Conservation (phyloP, 139 green algal species). For the Chlorella ohadii region DNA sequence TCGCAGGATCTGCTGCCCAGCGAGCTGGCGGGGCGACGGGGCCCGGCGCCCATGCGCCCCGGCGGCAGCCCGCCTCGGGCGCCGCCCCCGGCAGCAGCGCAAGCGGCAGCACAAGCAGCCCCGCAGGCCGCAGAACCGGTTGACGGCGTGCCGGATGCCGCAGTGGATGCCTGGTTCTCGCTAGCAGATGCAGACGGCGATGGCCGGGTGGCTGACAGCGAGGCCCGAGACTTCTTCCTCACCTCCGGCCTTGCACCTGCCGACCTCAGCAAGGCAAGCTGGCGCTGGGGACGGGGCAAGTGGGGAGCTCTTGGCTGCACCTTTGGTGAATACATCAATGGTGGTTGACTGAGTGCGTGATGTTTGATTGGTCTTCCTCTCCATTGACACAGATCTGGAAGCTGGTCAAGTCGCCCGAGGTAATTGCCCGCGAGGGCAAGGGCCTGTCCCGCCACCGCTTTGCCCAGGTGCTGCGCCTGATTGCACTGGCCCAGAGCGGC, state of each 20-base stretch:
- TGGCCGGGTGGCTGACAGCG: constrained; percentile 46
- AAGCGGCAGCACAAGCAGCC: not conserved
- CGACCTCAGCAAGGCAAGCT: constrained; percentile 47
- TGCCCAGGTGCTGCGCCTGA: constrained; percentile 48
- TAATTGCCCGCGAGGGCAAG: constrained; percentile 34
- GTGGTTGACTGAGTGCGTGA: too few species aligned
- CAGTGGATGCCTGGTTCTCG: constrained; percentile 50
- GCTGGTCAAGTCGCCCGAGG: constrained; percentile 38
- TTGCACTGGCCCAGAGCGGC: constrained; percentile 49
- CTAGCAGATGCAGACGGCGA: constrained; percentile 52
- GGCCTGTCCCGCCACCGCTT: constrained; percentile 54
- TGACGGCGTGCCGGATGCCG: constrained; percentile 32
- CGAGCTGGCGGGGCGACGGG: not conserved
- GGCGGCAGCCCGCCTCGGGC: not conserved
- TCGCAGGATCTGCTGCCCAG: constrained; percentile 14
- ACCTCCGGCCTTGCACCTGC: constrained; percentile 38
- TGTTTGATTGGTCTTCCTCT: too few species aligned
- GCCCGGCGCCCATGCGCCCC: not conserved
- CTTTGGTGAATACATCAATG: too few species aligned
- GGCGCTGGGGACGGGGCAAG: not conserved
- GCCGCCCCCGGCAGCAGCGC: not conserved
- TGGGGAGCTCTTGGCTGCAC: too few species aligned
- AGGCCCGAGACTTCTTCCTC: constrained; percentile 59
- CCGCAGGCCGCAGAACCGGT: not conserved
- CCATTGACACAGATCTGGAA: constrained; percentile 52